Percentiles rank a stretch among this genome's conserved stretches.
Evolutionary conservation across 2,329 filamentous ascomycete genomes (phyloP).

Genomic region (Ilyonectria robusta): DNA sequence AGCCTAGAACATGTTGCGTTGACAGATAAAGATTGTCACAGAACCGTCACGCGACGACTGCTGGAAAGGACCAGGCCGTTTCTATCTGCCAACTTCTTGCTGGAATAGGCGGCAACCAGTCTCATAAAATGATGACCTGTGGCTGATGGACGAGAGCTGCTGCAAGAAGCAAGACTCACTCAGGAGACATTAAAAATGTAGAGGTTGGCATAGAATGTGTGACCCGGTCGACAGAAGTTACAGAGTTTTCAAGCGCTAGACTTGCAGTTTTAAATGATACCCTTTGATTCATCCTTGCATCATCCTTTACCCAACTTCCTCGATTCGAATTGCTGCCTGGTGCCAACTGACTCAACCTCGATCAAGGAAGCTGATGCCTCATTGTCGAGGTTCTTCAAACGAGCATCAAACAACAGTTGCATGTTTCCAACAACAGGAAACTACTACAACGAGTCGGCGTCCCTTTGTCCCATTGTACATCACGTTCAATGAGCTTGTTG

Average conservation of each 20-base stretch:
- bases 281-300: slow-evolving; percentile 30
- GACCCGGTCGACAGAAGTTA: background rate
- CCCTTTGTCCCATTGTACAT: background rate
- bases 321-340: background rate
- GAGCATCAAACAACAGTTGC: background rate
- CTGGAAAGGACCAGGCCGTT: background rate
- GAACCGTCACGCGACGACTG: too few relatives aligned
- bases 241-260: slow-evolving; percentile 18
- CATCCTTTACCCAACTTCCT: background rate
- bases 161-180: background rate
- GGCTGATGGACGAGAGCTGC: background rate
- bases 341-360: background rate
- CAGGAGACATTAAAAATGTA: background rate
- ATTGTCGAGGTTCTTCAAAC: background rate
- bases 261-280: slow-evolving; percentile 39
- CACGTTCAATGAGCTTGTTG: background rate
- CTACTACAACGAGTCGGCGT: background rate
- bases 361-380: background rate
- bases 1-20: too few relatives aligned
- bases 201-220: background rate
- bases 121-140: background rate
- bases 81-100: background rate
- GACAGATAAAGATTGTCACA: too few relatives aligned
- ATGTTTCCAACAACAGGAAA: background rate
- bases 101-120: background rate